Conservation (phyloP, 352 stramenopile species). For the Phytopythium helicoides region DNA sequence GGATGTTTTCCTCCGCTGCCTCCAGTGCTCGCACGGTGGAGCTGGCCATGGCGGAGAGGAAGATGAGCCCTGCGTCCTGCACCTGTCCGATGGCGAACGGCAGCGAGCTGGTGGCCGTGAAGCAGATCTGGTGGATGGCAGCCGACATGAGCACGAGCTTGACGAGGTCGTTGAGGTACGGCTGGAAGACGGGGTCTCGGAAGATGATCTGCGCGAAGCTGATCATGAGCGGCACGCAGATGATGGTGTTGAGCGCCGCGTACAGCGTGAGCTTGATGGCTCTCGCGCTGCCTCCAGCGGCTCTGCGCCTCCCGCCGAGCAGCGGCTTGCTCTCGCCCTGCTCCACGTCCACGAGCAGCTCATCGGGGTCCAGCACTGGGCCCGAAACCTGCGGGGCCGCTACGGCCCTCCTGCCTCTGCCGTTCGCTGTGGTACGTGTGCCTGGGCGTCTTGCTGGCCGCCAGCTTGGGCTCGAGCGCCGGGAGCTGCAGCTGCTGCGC, state of each 20-base stretch:
- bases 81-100: conserved; percentile 98
- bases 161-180: conserved; percentile 89
- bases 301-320: conserved; percentile 12
- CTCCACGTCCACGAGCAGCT: conserved; percentile 28
- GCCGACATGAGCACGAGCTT: conserved; percentile 94
- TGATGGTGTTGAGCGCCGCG: conserved; percentile 93
- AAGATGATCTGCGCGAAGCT: conserved; percentile 97
- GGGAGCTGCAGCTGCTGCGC: conserved; percentile 24
- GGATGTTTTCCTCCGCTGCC: conserved; percentile 56
- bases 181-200: conserved; percentile 88
- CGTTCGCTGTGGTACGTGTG: conserved; percentile 44
- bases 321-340: conserved; percentile 13
- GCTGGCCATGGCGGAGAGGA: conserved; percentile 95
- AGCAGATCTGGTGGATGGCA: conserved; percentile 80
- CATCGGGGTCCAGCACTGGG: conserved; percentile 14
- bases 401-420: conserved; percentile 6
- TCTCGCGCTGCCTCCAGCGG: conserved; percentile 5
- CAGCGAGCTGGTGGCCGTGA: conserved; percentile 89
- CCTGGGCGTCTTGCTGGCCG: conserved; percentile 42
- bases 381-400: background rate
- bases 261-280: conserved; percentile 76
- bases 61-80: conserved; percentile 99
- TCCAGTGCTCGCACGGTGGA: conserved; percentile 83
- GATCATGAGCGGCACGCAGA: conserved; percentile 90
- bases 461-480: conserved; percentile 25